phyloP scores from a whole-genome alignment of 2,329 filamentous ascomycete genomes.

The Aureobasidium sp. region DNA sequence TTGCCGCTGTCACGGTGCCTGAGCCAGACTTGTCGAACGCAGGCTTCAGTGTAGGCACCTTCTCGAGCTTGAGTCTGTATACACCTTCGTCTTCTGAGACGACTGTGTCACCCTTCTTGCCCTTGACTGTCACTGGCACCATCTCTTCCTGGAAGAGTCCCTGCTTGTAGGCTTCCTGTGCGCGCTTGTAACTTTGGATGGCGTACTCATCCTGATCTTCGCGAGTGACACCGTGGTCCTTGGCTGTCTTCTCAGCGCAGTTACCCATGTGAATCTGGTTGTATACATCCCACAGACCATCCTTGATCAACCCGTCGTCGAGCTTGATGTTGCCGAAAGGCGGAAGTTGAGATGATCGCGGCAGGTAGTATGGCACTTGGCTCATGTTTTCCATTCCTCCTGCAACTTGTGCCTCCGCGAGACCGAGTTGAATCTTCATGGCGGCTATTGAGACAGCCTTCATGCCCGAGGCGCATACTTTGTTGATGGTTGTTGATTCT shows the following conservation, averaged over 20 bases:
- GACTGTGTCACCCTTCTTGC: slow-evolving; percentile 73
- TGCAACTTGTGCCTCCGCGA: slow-evolving; percentile 80
- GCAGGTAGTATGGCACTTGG: slow-evolving; percentile 81
- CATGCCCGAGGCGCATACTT: slow-evolving; percentile 91
- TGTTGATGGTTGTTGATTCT: slow-evolving; percentile 92
- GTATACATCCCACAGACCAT: slow-evolving; percentile 93
- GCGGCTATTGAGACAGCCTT: slow-evolving; percentile 88
- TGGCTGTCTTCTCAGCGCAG: slow-evolving; percentile 90
- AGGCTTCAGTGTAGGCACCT: slow-evolving; percentile 78
- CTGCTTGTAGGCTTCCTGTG: slow-evolving; percentile 80
- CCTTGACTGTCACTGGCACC: slow-evolving; percentile 75
- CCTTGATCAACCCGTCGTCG: slow-evolving; percentile 88
- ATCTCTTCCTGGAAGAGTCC: slow-evolving; percentile 85
- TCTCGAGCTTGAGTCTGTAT: slow-evolving; percentile 77
- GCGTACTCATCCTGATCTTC: slow-evolving; percentile 89
- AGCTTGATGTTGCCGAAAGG: slow-evolving; percentile 81
- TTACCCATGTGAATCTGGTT: slow-evolving; percentile 97
- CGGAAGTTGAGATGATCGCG: slow-evolving; percentile 72
- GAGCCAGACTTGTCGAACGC: slow-evolving; percentile 81
- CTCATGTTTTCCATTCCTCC: slow-evolving; percentile 99
- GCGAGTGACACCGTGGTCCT: slow-evolving; percentile 71
- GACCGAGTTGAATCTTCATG: slow-evolving; percentile 87
- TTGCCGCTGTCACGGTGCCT: slow-evolving; percentile 89
- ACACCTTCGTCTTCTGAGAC: slow-evolving; percentile 84
- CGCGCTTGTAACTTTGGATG: slow-evolving; percentile 79